A percentile compares a stretch with the other conserved stretches of the same genome.
Evolutionary conservation across 176 grass and related monocot genomes (phyloP).

Genomic region (Pontederia paniculata): DNA sequence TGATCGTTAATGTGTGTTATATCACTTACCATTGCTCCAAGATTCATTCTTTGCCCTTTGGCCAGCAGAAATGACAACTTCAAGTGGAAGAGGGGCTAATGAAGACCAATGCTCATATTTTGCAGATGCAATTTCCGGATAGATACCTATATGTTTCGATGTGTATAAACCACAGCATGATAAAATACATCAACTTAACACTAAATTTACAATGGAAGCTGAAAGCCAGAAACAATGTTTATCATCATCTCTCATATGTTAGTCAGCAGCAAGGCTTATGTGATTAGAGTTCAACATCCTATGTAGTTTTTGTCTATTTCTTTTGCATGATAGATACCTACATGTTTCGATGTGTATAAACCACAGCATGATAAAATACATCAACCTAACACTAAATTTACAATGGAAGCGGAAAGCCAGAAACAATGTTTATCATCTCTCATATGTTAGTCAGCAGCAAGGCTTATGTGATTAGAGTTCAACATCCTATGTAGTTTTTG

Average conservation of each 20-base stretch:
- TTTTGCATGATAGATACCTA: too few species aligned
- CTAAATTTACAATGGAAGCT: not conserved
- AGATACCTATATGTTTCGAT: conserved; percentile 53
- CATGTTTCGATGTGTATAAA: conserved; percentile 20
- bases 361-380: conserved; percentile 16
- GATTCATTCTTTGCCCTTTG: conserved; percentile 69
- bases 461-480: too few species aligned
- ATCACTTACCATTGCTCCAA: conserved; percentile 27
- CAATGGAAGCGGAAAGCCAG: too few species aligned
- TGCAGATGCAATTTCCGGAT: conserved; percentile 67
- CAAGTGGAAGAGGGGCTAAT: conserved; percentile 82
- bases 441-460: too few species aligned
- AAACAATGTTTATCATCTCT: too few species aligned
- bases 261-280: too few species aligned
- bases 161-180: conserved; percentile 9
- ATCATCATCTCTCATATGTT: too few species aligned
- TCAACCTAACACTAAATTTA: not conserved
- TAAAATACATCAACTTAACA: not conserved
- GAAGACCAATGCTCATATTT: conserved; percentile 97
- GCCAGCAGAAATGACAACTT: conserved; percentile 78
- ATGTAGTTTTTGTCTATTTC: too few species aligned
- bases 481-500: too few species aligned
- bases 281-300: too few species aligned
- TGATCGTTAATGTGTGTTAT: not conserved
- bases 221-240: too few species aligned